Evolutionary conservation across 2,329 filamentous ascomycete species (phyloP), one percentile per base, ranked within the genome.

Genomic region (Ophioceras dolichostomum): DNA sequence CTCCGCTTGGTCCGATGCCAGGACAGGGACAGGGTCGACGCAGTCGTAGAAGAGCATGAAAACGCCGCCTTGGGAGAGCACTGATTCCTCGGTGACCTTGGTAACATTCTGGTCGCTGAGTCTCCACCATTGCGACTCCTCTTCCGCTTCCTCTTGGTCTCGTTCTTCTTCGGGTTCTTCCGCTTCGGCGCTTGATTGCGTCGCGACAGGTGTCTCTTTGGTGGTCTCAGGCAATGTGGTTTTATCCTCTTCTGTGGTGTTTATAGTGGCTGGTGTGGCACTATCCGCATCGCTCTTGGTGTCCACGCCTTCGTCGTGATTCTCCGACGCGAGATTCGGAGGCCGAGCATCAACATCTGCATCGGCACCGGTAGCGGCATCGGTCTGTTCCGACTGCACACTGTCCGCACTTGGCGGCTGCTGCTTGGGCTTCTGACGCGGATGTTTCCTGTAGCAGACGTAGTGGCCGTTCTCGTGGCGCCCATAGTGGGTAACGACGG

Each of bases 41-140:
- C 73, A 75, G 54, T 98, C 89, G 55, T 96, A 98, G 56, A 96
- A 96, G 1, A 96, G 70, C 89, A 98, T 96, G 53, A 96, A 96
- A 0, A 88, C 89, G 2, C 85, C 86, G 0, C 78, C 78, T 47
- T 94, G 80, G 2, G 67, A 69, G 36, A 91, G 62, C 1, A 94
- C 83, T 20, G 72, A 70, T 10, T 79, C 69, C 53, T 94, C 84
- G 16, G 73, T 73, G 18, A 88, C 81, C 45, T 73, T 68, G 42
- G 68, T 74, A 7, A 96, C 88, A 43, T 82, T 79, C 42, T 94
- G 84, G 49, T 96, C 89, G 54, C 89, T 96, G 20, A 96, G 67
- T 13, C 83, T 71, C 79, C 86, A 98, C 91, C 91, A 96, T 41
- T 75, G 71, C 45, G 71, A 64, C 12, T 63, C 47, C 19, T 47